These are phyloP conservation scores for Mentha longifolia DNA, from an alignment of 257 asterid genomes.

Conservation along the genomic window DNA sequence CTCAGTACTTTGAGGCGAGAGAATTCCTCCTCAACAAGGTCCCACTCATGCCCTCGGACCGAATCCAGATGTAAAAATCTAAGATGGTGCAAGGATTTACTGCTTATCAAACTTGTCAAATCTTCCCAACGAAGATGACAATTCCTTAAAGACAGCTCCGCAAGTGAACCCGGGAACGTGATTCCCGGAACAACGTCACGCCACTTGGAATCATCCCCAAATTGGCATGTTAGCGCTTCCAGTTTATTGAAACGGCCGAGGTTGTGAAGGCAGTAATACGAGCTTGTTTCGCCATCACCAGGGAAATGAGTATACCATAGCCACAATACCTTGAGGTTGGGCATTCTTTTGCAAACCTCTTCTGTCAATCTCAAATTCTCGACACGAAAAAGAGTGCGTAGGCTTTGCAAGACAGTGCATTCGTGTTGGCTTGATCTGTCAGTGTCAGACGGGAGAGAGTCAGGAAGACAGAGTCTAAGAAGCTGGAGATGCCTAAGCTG, in stretches of 20 bases:
- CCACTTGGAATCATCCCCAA: neutral
- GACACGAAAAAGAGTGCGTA: neutral
- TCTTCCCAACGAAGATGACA: neutral
- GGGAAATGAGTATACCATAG: neutral
- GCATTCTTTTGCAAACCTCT: conserved; percentile 15
- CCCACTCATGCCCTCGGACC: neutral
- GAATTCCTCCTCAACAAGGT: neutral
- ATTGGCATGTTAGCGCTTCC: neutral
- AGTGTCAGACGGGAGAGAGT: neutral
- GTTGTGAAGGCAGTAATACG: neutral
- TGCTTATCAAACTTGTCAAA: neutral
- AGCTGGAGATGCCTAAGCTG: neutral
- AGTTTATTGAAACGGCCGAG: neutral
- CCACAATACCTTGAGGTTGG: conserved; percentile 5
- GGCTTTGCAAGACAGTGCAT: neutral
- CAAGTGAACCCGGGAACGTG: conserved; percentile 2
- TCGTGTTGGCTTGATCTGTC: neutral
- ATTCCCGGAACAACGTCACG: neutral
- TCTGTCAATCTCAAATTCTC: neutral
- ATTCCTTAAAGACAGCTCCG: neutral
- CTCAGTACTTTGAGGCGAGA: neutral
- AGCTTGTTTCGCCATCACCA: neutral
- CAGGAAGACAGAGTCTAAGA: neutral
- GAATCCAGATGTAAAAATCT: neutral
- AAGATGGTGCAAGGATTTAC: neutral